phyloP scores from a whole-genome alignment of 1,284 basidiomycete species.

The Sanguinoderma infundibulare region DNA sequence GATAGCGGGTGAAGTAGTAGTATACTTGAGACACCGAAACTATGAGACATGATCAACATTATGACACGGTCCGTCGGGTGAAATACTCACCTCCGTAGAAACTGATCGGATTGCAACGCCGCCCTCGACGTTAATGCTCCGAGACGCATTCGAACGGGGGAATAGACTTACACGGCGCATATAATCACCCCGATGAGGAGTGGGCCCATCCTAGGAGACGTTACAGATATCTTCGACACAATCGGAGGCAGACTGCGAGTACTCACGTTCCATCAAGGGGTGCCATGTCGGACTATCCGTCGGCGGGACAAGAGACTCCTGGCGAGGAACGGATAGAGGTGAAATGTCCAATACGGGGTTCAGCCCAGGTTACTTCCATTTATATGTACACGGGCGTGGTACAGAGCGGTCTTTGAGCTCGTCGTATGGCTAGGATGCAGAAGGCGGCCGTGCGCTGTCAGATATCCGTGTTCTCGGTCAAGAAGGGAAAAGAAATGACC shows the following conservation, averaged over 20 bases:
- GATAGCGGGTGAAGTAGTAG: slow-evolving; percentile 57
- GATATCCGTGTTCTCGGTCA: background rate
- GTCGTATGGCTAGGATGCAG: background rate
- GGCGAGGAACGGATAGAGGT: background rate
- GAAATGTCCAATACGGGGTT: background rate
- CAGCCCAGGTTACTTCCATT: background rate
- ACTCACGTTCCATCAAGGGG: slow-evolving; percentile 16
- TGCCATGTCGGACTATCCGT: slow-evolving; percentile 4
- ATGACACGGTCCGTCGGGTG: background rate
- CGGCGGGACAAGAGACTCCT: background rate
- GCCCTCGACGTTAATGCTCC: no score
- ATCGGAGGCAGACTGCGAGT: no score
- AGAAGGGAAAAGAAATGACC: background rate
- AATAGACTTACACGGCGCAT: slow-evolving; percentile 13
- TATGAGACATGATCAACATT: slow-evolving; percentile 26
- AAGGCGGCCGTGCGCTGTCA: background rate
- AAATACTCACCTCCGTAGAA: slow-evolving; percentile 7
- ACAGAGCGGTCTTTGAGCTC: background rate
- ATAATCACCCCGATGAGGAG: slow-evolving; percentile 17
- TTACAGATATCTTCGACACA: background rate
- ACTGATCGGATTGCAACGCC: background rate
- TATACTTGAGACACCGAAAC: slow-evolving; percentile 59
- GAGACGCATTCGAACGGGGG: background rate
- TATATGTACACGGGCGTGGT: background rate
- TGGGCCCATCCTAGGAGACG: slow-evolving; percentile 8